Evolutionary conservation across 208 protist species (phyloP).

Genomic region (Leishmania mexicana): DNA sequence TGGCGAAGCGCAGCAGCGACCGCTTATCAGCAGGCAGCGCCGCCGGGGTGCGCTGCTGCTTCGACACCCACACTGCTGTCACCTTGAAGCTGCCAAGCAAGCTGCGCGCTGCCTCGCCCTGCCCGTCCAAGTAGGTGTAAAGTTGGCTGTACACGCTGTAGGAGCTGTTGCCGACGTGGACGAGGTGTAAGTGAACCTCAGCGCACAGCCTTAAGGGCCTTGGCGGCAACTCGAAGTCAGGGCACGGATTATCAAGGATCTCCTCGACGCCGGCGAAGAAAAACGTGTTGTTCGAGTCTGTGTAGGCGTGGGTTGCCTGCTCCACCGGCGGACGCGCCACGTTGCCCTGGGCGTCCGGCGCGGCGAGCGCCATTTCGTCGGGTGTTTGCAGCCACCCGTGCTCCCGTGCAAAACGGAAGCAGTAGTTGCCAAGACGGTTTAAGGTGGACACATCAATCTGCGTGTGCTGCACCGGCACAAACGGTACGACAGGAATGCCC

Average conservation of each 20-base stretch:
- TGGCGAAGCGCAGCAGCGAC: slow-evolving; percentile 3
- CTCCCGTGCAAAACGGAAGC: slow-evolving; percentile 59
- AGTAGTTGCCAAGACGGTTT: slow-evolving; percentile 57
- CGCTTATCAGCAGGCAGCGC: slow-evolving; percentile 19
- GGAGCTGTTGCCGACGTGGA: slow-evolving; percentile 57
- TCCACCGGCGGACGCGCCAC: slow-evolving; percentile 4
- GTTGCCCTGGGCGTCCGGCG: slow-evolving; percentile 13
- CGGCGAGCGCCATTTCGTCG: slow-evolving; percentile 24
- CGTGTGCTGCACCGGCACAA: slow-evolving; percentile 68
- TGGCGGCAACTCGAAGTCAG: slow-evolving; percentile 33
- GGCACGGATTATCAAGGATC: slow-evolving; percentile 27
- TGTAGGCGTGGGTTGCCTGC: slow-evolving; percentile 23
- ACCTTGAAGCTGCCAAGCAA: slow-evolving; percentile 59
- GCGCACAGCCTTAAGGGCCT: slow-evolving; percentile 47
- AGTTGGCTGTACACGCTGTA: slow-evolving; percentile 55
- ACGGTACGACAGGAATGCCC: slow-evolving; percentile 50
- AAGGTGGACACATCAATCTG: slow-evolving; percentile 53
- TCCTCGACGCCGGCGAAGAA: slow-evolving; percentile 68
- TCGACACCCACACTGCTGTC: slow-evolving; percentile 61
- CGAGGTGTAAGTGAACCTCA: slow-evolving; percentile 37
- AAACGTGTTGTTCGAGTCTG: slow-evolving; percentile 40
- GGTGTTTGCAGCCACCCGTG: slow-evolving; percentile 59
- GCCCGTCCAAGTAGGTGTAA: slow-evolving; percentile 42
- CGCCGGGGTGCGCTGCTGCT: slow-evolving; percentile 33
- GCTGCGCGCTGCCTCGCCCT: slow-evolving; percentile 24